phyloP scores from a whole-genome alignment of 2,329 filamentous ascomycete species.

The Fusarium graminum region DNA sequence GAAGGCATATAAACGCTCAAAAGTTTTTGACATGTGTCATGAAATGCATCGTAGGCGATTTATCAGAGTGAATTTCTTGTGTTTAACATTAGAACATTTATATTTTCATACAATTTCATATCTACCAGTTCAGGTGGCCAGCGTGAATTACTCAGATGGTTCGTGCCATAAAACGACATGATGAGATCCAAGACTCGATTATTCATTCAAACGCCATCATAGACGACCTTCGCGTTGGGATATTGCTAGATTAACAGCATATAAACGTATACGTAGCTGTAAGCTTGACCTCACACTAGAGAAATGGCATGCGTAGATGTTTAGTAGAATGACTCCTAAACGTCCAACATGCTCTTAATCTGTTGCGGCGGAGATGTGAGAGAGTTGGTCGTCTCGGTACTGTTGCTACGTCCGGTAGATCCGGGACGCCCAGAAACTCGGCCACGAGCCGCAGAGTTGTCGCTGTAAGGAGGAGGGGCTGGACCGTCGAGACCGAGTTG shows the following conservation, averaged over 20 bases:
- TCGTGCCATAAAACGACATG: constrained; percentile 14
- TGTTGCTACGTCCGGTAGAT: constrained; percentile 58
- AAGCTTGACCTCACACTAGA: constrained; percentile 1
- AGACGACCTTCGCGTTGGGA: constrained; percentile 24
- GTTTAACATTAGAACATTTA: constrained; percentile 32
- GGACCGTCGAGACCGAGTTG: constrained; percentile 61
- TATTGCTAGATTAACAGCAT: constrained; percentile 20
- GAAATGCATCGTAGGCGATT: no score
- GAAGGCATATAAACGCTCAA: no score
- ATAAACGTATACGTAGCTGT: constrained; percentile 12
- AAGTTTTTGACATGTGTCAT: no score
- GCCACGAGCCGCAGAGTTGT: constrained; percentile 44
- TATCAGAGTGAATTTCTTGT: not conserved
- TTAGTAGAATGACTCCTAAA: constrained; percentile 52
- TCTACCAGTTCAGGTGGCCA: constrained; percentile 11
- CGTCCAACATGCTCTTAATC: constrained; percentile 69
- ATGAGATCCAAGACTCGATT: constrained; percentile 21
- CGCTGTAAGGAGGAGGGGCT: constrained; percentile 57
- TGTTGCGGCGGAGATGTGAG: constrained; percentile 65
- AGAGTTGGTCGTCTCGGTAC: constrained; percentile 62
- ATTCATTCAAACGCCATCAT: constrained; percentile 17
- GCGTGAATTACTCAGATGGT: not conserved
- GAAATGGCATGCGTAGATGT: not conserved
- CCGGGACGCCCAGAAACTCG: constrained; percentile 46
- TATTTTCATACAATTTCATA: constrained; percentile 31